Evolutionary conservation across 257 asterid species (phyloP).

Genomic region (Prunella vulgaris): DNA sequence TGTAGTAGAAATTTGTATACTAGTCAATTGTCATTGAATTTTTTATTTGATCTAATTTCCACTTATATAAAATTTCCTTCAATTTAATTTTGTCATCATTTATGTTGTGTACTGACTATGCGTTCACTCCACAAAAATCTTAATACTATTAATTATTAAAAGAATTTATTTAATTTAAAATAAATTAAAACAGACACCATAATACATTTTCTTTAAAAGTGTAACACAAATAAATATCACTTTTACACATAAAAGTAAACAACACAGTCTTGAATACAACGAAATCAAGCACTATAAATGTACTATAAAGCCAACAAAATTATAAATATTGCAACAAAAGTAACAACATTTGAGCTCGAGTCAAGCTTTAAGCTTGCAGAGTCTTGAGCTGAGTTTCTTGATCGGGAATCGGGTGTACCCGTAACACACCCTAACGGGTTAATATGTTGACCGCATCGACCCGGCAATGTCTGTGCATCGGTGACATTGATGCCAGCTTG

Average conservation of each 20-base stretch:
- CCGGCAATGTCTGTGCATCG: slow-evolving; percentile 71
- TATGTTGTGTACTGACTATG: too few relatives aligned
- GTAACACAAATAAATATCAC: not conserved
- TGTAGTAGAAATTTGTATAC: too few relatives aligned
- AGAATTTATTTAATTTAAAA: too few relatives aligned
- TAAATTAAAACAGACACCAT: not conserved
- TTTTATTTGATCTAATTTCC: too few relatives aligned
- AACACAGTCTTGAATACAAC: not conserved
- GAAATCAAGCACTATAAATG: not conserved
- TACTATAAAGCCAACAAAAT: slow-evolving; percentile 8
- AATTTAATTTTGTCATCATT: too few relatives aligned
- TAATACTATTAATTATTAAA: too few relatives aligned
- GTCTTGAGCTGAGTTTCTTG: slow-evolving; percentile 16
- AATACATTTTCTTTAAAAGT: not conserved
- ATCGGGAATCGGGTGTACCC: slow-evolving; percentile 45
- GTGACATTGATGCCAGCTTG: slow-evolving; percentile 56
- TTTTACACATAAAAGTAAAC: not conserved
- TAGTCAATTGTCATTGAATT: too few relatives aligned
- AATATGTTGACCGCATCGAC: slow-evolving; percentile 69
- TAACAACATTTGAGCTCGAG: not conserved
- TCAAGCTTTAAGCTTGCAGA: not conserved
- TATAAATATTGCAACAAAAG: not conserved
- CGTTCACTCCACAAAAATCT: too few relatives aligned
- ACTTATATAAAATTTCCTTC: not conserved
- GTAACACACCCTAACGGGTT: slow-evolving; percentile 76